Conservation (phyloP, 2,329 filamentous ascomycete genomes). For the Trichoderma sp. region DNA sequence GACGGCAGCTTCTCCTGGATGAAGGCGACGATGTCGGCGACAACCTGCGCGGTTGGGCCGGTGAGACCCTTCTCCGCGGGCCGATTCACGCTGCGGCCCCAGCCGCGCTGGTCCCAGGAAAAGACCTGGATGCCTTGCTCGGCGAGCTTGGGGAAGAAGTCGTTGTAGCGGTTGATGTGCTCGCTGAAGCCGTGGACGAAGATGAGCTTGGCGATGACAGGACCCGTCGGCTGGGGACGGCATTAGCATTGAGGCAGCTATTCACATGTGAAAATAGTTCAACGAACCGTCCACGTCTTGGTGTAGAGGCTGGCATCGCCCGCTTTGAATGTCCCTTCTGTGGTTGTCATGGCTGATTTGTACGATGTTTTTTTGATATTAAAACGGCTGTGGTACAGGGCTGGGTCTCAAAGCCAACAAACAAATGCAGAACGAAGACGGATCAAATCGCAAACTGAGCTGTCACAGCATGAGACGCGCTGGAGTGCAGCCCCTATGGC, state of each 20-base stretch:
- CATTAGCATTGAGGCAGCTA: background rate
- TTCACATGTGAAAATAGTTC: background rate
- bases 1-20: conserved; percentile 59
- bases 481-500: background rate
- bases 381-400: background rate
- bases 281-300: conserved; percentile 61
- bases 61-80: conserved; percentile 68
- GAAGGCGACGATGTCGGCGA: conserved; percentile 78
- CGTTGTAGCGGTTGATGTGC: conserved; percentile 75
- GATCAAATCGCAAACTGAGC: background rate
- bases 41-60: conserved; percentile 70
- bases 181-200: conserved; percentile 92
- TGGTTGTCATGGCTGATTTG: conserved; percentile 37
- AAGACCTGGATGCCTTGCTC: conserved; percentile 72
- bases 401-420: background rate
- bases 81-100: conserved; percentile 71
- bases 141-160: conserved; percentile 71
- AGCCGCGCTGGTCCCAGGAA: conserved; percentile 84
- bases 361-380: background rate
- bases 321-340: conserved; percentile 53
- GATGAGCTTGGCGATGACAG: conserved; percentile 69
- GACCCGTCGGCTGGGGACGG: conserved; percentile 51
- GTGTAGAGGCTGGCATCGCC: conserved; percentile 52
- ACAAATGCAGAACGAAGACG: background rate
- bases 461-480: background rate